Base-by-base conservation (phyloP, 345 rosid species). In the Melaleuca alternifolia region DNA sequence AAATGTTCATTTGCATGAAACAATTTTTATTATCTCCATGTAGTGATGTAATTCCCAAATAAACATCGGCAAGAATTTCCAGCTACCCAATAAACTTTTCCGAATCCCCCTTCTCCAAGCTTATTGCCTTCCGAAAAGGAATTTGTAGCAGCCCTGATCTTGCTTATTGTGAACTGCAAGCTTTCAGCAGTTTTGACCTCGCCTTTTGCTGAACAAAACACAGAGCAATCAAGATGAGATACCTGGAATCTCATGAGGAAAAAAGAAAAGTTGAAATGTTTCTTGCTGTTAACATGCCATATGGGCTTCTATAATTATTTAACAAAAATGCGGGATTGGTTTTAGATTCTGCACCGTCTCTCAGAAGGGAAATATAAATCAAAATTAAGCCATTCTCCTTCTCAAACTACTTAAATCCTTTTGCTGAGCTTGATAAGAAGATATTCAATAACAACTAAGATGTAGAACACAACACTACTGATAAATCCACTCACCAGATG, bases 91-190 rank as follows among this genome's bases (percentile, higher is more conserved):
- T 91, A 92, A 84, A 93, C 95, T 0, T 91, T 92, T 44, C 95
- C 94, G 84, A 93, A 92, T 46, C 95, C 95, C n/a, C 95, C 93
- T 91, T 93, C 90, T 51, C 94, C 93, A 76, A 93, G 92, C 90
- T 91, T 93, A 62, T 93, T 93, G 18, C 13, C 89, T 59, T 51
- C 48, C 3, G 92, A 89, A 91, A 93, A 92, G 65, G 85, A 61
- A 87, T 91, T 84, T 50, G 93, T 93, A 52, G 93, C 92, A 1
- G 46, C 77, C 46, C 11, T 33, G 77, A 65, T 65, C 77, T 65
- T 11, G 44, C 77, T 65, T 65, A 33, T 0, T 65, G 30, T 65
- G 77, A 65, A 65, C 1, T 65, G 46, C 16, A 65, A 65, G 23
- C 3, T 65, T 65, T 65, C 77, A 15, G 23, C 23, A 18, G 23